Base-by-base conservation (phyloP, 768 basidiomycete species). In the Suillus cothurnatus region DNA sequence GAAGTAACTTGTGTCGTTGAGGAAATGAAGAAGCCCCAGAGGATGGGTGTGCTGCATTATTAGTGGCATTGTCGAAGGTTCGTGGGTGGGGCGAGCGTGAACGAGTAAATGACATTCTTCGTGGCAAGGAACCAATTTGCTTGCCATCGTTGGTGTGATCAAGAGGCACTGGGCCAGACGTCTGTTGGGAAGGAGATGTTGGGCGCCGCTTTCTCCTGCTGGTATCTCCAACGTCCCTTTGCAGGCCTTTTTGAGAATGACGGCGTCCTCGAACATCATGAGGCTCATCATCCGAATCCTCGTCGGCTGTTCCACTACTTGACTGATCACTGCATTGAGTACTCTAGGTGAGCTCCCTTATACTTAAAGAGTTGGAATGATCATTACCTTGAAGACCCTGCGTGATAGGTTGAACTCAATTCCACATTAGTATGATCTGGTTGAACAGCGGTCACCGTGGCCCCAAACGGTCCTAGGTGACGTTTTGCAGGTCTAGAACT, bases 321-420 rank as follows among this genome's bases (percentile, higher is more conserved):
- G 85, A 85, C 53, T 81, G 84, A 26, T 88, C 83, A 67, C 88
- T 80, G 23, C 32, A 26, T 43, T 23, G 39, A 45, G 26, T 56
- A 31, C 17, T n/a, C 50, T 28, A 36, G 17, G 52, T 86, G 66
- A 73, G 64, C 39, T 50, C 32, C 31, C 60, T 26, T 49, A 15
- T 49, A n/a, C 36, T n/a, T 56, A 1, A 6, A n/a, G 19, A 52
- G 63, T 6, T 63, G 8, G 11, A 58, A 61, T 23, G 66, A 41
- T 28, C 19, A 85, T 67, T 71, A 90, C 91, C 90, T 87, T 12
- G 92, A 93, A 39, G 92, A 92, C 53, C 93, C 93, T 34, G 89
- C 93, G 65, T 93, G 90, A 77, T 94, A 94, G 69, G 92, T 94
- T 15, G 92, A 93, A 71, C 91, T 94, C 88, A 92, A 87, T 69